Conservation (phyloP, 768 basidiomycete genomes). For the Hydnum rufescens region DNA sequence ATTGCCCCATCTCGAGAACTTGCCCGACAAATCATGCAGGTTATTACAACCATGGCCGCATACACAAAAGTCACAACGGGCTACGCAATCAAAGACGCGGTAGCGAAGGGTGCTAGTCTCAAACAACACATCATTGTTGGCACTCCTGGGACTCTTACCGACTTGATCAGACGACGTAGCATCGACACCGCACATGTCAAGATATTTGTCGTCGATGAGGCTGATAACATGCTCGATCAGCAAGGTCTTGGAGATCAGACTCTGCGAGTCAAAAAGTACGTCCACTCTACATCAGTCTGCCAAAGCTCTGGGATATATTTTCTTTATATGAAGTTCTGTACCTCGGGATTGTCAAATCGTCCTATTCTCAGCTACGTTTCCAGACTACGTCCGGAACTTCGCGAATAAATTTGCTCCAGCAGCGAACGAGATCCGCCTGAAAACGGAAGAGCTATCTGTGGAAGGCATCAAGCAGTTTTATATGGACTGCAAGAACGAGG, state of each 20-base stretch:
- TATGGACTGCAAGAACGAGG: conserved; percentile 83
- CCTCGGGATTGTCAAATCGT: conserved; percentile 43
- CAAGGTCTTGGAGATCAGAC: conserved; percentile 90
- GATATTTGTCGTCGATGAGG: conserved; percentile 92
- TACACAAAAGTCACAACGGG: conserved; percentile 85
- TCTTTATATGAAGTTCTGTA: conserved; percentile 3
- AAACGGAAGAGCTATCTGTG: conserved; percentile 83
- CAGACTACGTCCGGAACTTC: conserved; percentile 79
- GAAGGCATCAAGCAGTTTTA: conserved; percentile 94
- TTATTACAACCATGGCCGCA: conserved; percentile 85
- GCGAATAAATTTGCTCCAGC: conserved; percentile 82
- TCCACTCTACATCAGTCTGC: conserved; percentile 1
- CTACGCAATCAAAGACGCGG: conserved; percentile 78
- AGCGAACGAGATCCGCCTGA: conserved; percentile 91
- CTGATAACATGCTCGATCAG: conserved; percentile 96
- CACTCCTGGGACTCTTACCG: conserved; percentile 87
- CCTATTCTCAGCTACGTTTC: conserved; percentile 97
- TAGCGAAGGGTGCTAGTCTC: conserved; percentile 22
- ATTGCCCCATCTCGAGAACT: conserved; percentile 96
- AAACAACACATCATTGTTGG: conserved; percentile 88
- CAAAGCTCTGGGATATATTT: conserved; percentile 1
- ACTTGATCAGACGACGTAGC: conserved; percentile 59
- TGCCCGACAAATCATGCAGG: conserved; percentile 93
- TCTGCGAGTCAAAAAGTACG: conserved; percentile 80
- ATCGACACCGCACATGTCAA: conserved; percentile 67